Base-by-base conservation (phyloP, 768 basidiomycete species). In the Panaeolus papilionaceus region DNA sequence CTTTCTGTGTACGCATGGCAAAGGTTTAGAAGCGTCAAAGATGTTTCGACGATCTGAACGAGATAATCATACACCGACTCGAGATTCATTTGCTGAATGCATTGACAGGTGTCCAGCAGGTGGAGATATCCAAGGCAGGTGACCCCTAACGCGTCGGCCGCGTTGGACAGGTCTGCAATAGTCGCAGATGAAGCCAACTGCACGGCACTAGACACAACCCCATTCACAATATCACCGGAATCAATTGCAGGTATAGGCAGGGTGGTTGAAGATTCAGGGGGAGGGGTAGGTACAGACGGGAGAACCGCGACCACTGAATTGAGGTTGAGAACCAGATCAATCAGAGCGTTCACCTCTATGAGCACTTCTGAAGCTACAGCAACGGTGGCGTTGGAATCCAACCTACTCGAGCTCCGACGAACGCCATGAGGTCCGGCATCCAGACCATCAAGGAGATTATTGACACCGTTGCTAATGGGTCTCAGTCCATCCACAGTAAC, bases 391-490 rank as follows among this genome's bases (percentile, higher is more conserved):
- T 64, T 68, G 12, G 67, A 39, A 4, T 54, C 40, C 12, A 68
- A 7, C 38, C 42, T 33, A 23, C 18, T 38, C 28, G 44, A 47
- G n/a, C 68, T 54, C 16, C 65, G 58, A 20, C 63, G 71, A 61
- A 68, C 6, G 49, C 65, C 72, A 44, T 72, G 64, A 5, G 76
- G 71, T 16, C 74, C 76, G 58, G 77, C 71, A 3, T 67, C 71
- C 4, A 78, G 63, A 20, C 49, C 71, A 64, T 75, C 65, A 65
- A 76, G 63, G 28, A 77, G 42, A 10, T 64, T 33, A 61, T 75
- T 72, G 2, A 69, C 61, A n/a, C 40, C 62, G 62, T 68, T 68
- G 20, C 71, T 20, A 2, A 67, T 67, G 16, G 71, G 51, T 2
- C 72, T 73, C 1, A 78, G 66, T 40, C 74, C 73, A 54, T 69